Base-by-base conservation (phyloP, 2,329 filamentous ascomycete species). In the Pseudodiploospora longispora region DNA sequence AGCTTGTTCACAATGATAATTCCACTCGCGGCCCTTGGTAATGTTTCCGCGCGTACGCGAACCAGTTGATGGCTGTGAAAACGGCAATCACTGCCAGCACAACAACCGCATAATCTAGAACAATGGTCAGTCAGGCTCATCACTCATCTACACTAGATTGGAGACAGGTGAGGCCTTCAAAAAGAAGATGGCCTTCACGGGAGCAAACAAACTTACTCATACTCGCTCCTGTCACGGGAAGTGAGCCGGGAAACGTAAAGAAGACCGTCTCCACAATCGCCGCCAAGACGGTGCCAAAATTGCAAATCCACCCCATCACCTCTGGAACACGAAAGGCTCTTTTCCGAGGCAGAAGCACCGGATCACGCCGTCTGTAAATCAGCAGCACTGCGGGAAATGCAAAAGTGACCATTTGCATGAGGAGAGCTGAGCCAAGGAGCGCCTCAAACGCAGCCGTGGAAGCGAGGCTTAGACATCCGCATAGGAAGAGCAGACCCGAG, bases 401-500 rank as follows among this genome's bases (percentile, higher is more conserved):
- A 38, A 43, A 47, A 3, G 44, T 43, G 5, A 38, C 12, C 36
- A 44, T 44, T 27, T 47, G 44, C 31, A 47, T 34, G 35, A 44
- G 19, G 6, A 42, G 38, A 4, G 44, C 43, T 1, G 34, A 42
- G 6, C 37, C 37, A 4, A 47, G 30, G 2, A 47, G 37, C 4
- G 44, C 38, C 32, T 47, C 44, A 29, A 47, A 47, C 5, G 44
- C 44, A 5, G 44, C 41, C 5, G 36, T 19, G 27, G 44, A 47
- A 12, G 37, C 44, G 6, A 47, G 27, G 10, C 44, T 47, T 7
- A 47, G 36, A 27, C 44, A 47, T 4, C 44, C 44, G 19, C 44
- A 44, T 1, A 44, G 5, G 19, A 44, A 43, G 34, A 44, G 30
- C n/a, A 47, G 37, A 8, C 36, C 41, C 6, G 41, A 41, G 6